Evolutionary conservation across 352 stramenopile species (phyloP), one percentile per base, ranked within the genome.

Genomic region (Thraustotheca clavata): DNA sequence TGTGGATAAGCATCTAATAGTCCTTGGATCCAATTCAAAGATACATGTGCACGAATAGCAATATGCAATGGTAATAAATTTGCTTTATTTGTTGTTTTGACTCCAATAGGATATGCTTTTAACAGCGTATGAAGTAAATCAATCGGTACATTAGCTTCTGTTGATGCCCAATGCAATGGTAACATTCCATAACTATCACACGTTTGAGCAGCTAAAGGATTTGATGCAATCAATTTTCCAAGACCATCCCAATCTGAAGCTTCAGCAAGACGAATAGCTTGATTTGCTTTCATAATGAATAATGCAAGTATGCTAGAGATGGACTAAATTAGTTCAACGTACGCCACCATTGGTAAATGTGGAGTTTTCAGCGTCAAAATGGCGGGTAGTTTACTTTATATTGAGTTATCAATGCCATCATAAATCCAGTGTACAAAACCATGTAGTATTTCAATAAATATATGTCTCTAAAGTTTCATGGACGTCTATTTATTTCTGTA

Each of bases 111-210:
- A 60, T 84, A 77, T 4, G 80, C 81, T 41, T 73, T 63, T 14
- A 93, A 70, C 20, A 93, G 74, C 7, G 73, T 76, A 8, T 72
- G 59, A 27, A 93, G 71, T 16, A 93, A 71, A n/a, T 76, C 61
- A 11, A 89, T 54, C 5, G 83, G 82, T 36, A 87, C 79, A 9
- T 74, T 73, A 39, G 67, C 65, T 38, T 91, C 83, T 0, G 83
- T 90, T 67, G 80, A 91, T 9, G 73, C 81, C 83, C 83, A 93
- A 57, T 93, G 83, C 36, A 93, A 71, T 5, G 83, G 81, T n/a
- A 91, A 75, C 83, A 93, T 91, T 67, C 69, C 80, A 63, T 91
- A 87, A 55, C 89, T 79, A n/a, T 78, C 83, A 20, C 69, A 50
- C 36, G 83, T 72, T 18, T 73, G 67, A 6, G 81, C 83, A 54